A percentile compares a stretch with the other conserved stretches of the same genome.
Evolutionary conservation across 2,329 filamentous ascomycete genomes (phyloP).

Genomic region (Colletotrichum lini): DNA sequence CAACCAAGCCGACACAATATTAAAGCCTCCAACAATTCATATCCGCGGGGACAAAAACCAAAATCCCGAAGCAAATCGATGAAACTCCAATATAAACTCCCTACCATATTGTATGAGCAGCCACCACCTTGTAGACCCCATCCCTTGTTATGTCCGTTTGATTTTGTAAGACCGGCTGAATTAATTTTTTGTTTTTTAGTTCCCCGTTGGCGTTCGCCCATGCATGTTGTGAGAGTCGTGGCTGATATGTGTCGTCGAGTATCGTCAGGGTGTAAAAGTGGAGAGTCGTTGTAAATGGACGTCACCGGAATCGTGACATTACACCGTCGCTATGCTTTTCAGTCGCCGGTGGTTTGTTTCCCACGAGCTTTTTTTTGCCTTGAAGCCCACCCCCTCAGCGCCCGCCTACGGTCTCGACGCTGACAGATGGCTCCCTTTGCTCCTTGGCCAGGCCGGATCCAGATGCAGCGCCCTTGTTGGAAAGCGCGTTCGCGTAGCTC

Average conservation of each 20-base stretch:
- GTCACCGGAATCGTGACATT: constrained; percentile 23
- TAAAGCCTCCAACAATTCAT: constrained; percentile 24
- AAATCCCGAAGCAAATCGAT: not conserved
- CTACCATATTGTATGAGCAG: constrained; percentile 38
- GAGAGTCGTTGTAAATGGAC: constrained; percentile 21
- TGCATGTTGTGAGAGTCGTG: constrained; percentile 41
- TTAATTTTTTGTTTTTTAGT: constrained; percentile 32
- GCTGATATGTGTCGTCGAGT: constrained; percentile 40
- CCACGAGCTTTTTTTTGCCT: not conserved
- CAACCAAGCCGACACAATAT: constrained; percentile 16
- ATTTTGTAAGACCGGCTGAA: constrained; percentile 39
- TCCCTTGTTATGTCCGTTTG: constrained; percentile 35
- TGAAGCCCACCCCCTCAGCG: constrained; percentile 28
- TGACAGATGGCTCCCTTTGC: constrained; percentile 41
- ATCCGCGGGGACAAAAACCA: constrained; percentile 1
- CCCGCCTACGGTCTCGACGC: constrained; percentile 43
- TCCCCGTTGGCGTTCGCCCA: constrained; percentile 38
- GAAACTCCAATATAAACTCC: constrained; percentile 37
- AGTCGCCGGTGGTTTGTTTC: constrained; percentile 3
- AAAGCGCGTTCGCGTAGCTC: constrained; percentile 56
- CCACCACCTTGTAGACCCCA: constrained; percentile 32
- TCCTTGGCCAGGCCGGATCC: constrained; percentile 41
- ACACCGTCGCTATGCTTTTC: constrained; percentile 38
- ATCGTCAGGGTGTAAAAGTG: constrained; percentile 39
- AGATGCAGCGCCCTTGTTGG: constrained; percentile 41